A percentile compares a stretch with the other conserved stretches of the same genome.
Evolutionary conservation across 2,329 filamentous ascomycete genomes (phyloP).

Genomic region (Apiospora hydei): DNA sequence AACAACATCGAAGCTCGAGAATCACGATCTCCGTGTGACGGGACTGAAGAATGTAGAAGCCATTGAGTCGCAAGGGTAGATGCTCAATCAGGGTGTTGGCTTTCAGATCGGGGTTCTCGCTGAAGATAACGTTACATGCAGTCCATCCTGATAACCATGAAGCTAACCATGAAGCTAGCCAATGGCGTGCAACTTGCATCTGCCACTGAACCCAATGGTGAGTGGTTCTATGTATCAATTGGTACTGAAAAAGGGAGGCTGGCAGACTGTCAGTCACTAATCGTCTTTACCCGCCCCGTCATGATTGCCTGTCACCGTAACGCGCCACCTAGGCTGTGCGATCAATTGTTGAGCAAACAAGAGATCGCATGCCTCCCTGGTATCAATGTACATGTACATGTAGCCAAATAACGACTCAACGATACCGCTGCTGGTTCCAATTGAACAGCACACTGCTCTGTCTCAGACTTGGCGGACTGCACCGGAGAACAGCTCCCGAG

Average conservation of each 20-base stretch:
- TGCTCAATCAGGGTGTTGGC: no score
- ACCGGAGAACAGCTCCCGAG: neutral
- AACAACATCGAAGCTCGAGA: neutral
- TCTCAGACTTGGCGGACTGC: neutral
- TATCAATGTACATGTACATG: no score
- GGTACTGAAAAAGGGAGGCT: no score
- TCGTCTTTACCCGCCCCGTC: neutral
- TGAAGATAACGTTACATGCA: conserved; percentile 1
- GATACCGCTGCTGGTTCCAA: no score
- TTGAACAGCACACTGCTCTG: neutral
- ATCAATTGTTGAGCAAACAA: neutral
- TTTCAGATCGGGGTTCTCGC: neutral
- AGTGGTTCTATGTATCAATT: neutral
- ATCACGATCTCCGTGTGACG: neutral
- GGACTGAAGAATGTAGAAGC: neutral
- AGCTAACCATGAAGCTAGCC: neutral
- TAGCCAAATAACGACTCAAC: no score
- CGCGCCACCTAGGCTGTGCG: neutral
- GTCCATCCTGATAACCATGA: neutral
- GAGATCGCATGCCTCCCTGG: no score
- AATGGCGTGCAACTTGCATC: neutral
- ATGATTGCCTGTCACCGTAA: neutral
- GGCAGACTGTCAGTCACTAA: neutral
- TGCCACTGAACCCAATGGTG: neutral
- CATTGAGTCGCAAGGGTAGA: neutral